Base-by-base conservation (phyloP, 2,329 filamentous ascomycete genomes). In the Plenodomus biglobosus region DNA sequence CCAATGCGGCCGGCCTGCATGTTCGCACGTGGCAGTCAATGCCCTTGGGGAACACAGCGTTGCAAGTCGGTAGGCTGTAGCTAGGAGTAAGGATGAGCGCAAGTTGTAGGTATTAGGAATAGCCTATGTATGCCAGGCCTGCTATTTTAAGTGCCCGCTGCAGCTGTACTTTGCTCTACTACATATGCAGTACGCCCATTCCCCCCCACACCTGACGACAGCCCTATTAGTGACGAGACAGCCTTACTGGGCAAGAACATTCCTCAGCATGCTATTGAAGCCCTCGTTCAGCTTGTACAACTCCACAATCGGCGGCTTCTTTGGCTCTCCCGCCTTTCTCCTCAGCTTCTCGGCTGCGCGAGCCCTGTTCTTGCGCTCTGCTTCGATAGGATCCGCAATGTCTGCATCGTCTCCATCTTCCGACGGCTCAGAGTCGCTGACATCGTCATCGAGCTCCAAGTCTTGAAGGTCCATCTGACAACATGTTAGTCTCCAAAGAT, bases 361-460 rank as follows among this genome's bases (percentile, higher is more conserved):
- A 8, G 84, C 81, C 55, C 92, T 80, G 51, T 90, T 80, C 64
- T 85, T 87, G 50, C 92, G 79, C 77, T 97, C 94, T 5, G 89
- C 88, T 53, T 85, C 85, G 56, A 99, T 95, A 1, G 92, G 91
- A 65, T 97, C 92, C 52, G 88, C 73, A 49, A 92, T 86, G 48
- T 95, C 90, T 46, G 90, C 87, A n/a, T 87, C 70, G 8, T 78
- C 75, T 8, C 61, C 42, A 17, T 71, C 69, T 46, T 75, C 83
- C 43, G 89, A 86, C 11, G 81, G 82, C 8, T 80, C 83, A 10
- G 58, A 62, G 13, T 85, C 66, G n/a, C 56, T 58, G 15, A 49
- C 83, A 1, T 84, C 82, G 46, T 92, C 88, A 2, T 88, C 88
- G 60, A 94, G 90, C 38, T 84, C 84, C 71, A 96, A 85, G 53